Evolutionary conservation across 495 filamentous ascomycete genomes (phyloP), one percentile per base, ranked within the genome.

Genomic region (Cudoniella acicularis): DNA sequence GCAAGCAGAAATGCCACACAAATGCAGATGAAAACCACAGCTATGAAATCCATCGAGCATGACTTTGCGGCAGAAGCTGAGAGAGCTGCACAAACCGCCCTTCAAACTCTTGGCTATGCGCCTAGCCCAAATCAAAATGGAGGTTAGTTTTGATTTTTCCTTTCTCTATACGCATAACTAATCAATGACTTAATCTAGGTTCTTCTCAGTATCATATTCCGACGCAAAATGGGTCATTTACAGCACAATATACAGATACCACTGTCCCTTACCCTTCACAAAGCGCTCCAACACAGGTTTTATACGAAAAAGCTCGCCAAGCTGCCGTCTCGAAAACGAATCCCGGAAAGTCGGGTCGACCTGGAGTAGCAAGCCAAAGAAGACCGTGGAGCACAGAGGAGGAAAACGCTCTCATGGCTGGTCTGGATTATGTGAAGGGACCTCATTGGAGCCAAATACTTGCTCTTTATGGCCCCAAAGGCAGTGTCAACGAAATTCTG

Each of bases 381-480:
- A 82, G 91, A 22, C 91, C 92, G 8, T 98, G 92, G 92, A 88
- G 88, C 0, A 84, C 84, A 0, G 90, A 94, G 55, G 92, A 98
- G 72, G 92, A 98, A 67, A 90, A 89, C 67, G 92, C 92, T 0
- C 77, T 98, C 49, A 94, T 98, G 89, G 85, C 88, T 30, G 92
- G 92, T 10, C 81, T 98, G 10, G 93, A 96, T 68, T 85, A 86
- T 54, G 92, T 98, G 24, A 91, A 91, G 68, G 92, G 92, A 0
- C 92, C 92, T 49, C 93, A 98, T 63, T 98, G 92, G 92, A 92
- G 88, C 61, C 92, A 96, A 68, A 98, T 98, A 36, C 77, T 98
- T 2, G 86, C 86, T 11, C 84, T 98, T 66, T 96, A 92, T 65
- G 92, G 92, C 0, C 82, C 83, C 0, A 89, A 89, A 30, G 92